Evolutionary conservation across 345 rosid species (phyloP), one percentile per base, ranked within the genome.

Genomic region (Lepidium sativum): DNA sequence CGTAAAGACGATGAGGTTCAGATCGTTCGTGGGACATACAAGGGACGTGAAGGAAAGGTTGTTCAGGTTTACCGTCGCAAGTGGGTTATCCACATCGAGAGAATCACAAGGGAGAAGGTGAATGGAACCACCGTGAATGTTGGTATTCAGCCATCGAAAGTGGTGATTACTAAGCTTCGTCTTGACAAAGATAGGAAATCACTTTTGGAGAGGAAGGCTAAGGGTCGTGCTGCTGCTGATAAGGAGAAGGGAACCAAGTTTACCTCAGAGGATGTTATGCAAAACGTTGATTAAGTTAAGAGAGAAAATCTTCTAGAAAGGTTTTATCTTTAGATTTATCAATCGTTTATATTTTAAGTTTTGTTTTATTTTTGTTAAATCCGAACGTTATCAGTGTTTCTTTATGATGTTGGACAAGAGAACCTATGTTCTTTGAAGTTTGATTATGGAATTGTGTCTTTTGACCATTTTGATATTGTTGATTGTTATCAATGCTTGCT

Each of bases 61-160:
- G 91, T 87, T 3, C 91, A 83, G 65, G 91, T 87, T 0, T 87
- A 87, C 78, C 87, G 91, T 35, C 75, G 83, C 13, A 87, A 87
- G 35, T 87, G 95, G 95, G 95, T 87, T 40, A 85, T 87, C 63
- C 95, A 87, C 84, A 72, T 87, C 47, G 95, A 87, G 78, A 83
- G 89, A 21, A 85, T 88, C 56, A 85, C 95, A 0, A 73, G 91
- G 3, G 91, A 88, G 91, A 85, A 85, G 75, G 91, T 85, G 21
- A 88, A 88, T 13, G 95, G 89, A 8, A 80, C 91, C 1, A 88
- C 95, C 2, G 91, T 88, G 39, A 88, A 88, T 8, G 95, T 88
- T 0, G 95, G 95, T 0, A 61, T 88, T 37, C 82, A 85, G 70
- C 89, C 95, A 0, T 88, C 95, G 29, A 88, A 88, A 73, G 84